These are phyloP conservation scores for Xylariomycetidae sp. DNA, from an alignment of 2,329 filamentous ascomycete species.

Conservation along the genomic window DNA sequence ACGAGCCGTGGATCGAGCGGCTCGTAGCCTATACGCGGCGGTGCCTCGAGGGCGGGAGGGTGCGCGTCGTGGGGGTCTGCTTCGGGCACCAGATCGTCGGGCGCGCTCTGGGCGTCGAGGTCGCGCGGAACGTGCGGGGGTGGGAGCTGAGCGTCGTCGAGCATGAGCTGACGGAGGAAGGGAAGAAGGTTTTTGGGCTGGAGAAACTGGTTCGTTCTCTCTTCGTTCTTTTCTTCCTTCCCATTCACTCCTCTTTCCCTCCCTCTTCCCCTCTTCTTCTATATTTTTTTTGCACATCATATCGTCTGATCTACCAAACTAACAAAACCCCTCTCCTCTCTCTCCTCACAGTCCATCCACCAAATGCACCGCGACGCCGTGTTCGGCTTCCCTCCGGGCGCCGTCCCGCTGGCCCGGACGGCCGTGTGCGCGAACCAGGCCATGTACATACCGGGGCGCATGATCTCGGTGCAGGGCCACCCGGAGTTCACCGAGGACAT, in stretches of 20 bases:
- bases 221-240: slow-evolving; percentile 1
- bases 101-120: slow-evolving; percentile 63
- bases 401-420: slow-evolving; percentile 61
- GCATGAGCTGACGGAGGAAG: slow-evolving; percentile 62
- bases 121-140: slow-evolving; percentile 61
- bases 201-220: slow-evolving; percentile 47
- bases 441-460: slow-evolving; percentile 63
- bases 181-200: slow-evolving; percentile 66
- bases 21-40: slow-evolving; percentile 64
- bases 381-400: slow-evolving; percentile 54
- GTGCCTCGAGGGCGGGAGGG: slow-evolving; percentile 55
- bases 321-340: too few relatives aligned
- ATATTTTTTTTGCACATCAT: too few relatives aligned
- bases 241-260: slow-evolving; percentile 1
- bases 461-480: slow-evolving; percentile 80
- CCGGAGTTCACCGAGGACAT: slow-evolving; percentile 77
- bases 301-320: too few relatives aligned
- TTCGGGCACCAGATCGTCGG: slow-evolving; percentile 86
- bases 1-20: slow-evolving; percentile 69
- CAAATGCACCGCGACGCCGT: slow-evolving; percentile 87
- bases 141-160: slow-evolving; percentile 80
- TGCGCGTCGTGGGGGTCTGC: slow-evolving; percentile 75
- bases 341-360: slow-evolving; percentile 69
- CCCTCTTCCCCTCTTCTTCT: too few relatives aligned
- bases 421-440: slow-evolving; percentile 70